Percentiles rank a stretch among this genome's conserved stretches.
Evolutionary conservation across 495 filamentous ascomycete species (phyloP).

Genomic region (Talaromyces trachyspermus): DNA sequence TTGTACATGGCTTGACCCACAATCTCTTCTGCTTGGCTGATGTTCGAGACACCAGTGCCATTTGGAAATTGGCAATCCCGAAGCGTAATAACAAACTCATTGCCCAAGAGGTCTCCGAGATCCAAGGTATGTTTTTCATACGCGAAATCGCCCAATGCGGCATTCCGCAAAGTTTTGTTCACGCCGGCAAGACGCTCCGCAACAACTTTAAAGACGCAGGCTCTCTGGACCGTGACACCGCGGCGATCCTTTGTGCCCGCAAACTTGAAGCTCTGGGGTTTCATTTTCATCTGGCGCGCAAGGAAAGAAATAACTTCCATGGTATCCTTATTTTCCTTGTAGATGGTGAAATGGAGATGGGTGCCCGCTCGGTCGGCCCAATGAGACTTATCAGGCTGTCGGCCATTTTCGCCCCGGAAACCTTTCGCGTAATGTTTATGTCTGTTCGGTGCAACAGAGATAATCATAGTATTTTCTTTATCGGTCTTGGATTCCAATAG

Average conservation of each 20-base stretch:
- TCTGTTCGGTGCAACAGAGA: slow-evolving; percentile 43
- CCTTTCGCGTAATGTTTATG: slow-evolving; percentile 26
- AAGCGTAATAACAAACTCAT: slow-evolving; percentile 86
- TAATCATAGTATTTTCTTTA: slow-evolving; percentile 48
- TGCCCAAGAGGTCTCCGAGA: slow-evolving; percentile 77
- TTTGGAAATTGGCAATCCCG: slow-evolving; percentile 70
- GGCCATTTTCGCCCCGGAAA: slow-evolving; percentile 20
- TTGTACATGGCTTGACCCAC: slow-evolving; percentile 48
- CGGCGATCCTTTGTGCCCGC: slow-evolving; percentile 93
- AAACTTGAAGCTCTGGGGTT: slow-evolving; percentile 65
- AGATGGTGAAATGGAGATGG: slow-evolving; percentile 86
- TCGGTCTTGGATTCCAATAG: slow-evolving; percentile 58
- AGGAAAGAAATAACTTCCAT: slow-evolving; percentile 82
- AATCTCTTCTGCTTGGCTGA: slow-evolving; percentile 40
- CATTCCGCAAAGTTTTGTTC: slow-evolving; percentile 53
- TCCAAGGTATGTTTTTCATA: slow-evolving; percentile 66
- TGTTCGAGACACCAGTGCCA: slow-evolving; percentile 26
- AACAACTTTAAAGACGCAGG: slow-evolving; percentile 60
- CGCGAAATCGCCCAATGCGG: slow-evolving; percentile 61
- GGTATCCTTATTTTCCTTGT: slow-evolving; percentile 98
- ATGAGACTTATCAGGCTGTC: slow-evolving; percentile 28
- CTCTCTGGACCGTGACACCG: slow-evolving; percentile 79
- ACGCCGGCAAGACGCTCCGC: slow-evolving; percentile 54
- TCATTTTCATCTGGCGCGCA: slow-evolving; percentile 58
- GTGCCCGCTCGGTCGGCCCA: slow-evolving; percentile 65